Evolutionary conservation across 2,329 filamentous ascomycete genomes (phyloP).

Genomic region (Mariannaea elegans): DNA sequence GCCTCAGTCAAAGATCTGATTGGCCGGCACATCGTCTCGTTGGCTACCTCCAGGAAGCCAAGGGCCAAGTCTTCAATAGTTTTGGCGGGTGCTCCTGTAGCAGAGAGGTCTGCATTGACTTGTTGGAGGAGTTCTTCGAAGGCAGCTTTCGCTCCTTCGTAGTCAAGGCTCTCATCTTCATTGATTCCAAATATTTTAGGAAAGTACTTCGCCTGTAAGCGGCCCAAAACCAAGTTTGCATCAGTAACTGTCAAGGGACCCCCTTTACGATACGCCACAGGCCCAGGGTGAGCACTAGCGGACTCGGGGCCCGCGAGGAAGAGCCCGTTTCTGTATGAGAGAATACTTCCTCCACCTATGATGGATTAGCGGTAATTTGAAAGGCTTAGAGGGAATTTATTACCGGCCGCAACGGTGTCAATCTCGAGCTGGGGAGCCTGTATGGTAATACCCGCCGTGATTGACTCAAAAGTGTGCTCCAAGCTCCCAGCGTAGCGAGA

Average conservation of each 20-base stretch:
- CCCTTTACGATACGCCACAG: conserved; percentile 87
- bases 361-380: too few species aligned
- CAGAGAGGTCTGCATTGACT: too few species aligned
- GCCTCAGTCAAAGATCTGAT: conserved; percentile 90
- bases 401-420: conserved; percentile 93
- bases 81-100: too few species aligned
- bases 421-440: conserved; percentile 92
- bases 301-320: conserved; percentile 90
- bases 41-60: conserved; percentile 87
- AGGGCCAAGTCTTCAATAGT: too few species aligned
- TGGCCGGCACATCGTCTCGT: conserved; percentile 90
- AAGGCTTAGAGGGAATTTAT: too few species aligned
- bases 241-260: conserved; percentile 90
- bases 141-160: conserved; percentile 56
- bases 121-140: too few species aligned
- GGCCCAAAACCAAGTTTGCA: conserved; percentile 84
- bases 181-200: conserved; percentile 92
- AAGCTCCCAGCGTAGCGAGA: conserved; percentile 72
- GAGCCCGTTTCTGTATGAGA: conserved; percentile 83
- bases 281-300: conserved; percentile 85
- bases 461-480: conserved; percentile 93
- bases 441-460: conserved; percentile 87
- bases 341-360: conserved; percentile 80
- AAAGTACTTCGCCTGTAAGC: conserved; percentile 87
- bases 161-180: conserved; percentile 81